Percentiles rank a stretch among this genome's conserved stretches.
Evolutionary conservation across 257 asterid species (phyloP).

Genomic region (Thymus mandschuricus): DNA sequence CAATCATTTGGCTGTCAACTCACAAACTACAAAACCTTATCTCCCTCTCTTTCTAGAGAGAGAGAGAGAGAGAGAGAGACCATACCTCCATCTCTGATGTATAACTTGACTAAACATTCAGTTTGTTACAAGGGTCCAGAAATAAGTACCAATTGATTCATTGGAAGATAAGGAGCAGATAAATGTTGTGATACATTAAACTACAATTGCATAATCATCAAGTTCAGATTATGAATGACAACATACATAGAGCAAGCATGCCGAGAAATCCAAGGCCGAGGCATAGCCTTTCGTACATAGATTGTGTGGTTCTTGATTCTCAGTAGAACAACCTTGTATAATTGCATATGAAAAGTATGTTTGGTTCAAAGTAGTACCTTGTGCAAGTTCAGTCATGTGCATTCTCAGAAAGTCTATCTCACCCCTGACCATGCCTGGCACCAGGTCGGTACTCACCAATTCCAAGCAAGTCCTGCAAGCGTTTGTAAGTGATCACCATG

Average conservation of each 20-base stretch:
- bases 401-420: slow-evolving; percentile 3
- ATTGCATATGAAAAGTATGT: slow-evolving; percentile 7
- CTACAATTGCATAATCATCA: slow-evolving; percentile 29
- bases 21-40: no score
- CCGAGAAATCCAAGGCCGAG: not conserved
- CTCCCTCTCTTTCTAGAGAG: no score
- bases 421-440: slow-evolving; percentile 47
- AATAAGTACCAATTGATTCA: no score
- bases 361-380: slow-evolving; percentile 21
- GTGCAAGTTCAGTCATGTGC: slow-evolving; percentile 1
- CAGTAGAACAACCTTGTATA: not conserved
- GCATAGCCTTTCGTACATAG: not conserved
- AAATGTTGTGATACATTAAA: slow-evolving; percentile 21
- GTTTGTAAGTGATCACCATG: slow-evolving; percentile 19
- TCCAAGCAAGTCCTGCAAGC: slow-evolving; percentile 92
- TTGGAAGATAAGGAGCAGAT: not conserved
- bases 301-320: not conserved
- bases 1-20: no score
- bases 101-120: no score
- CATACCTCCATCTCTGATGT: no score
- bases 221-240: slow-evolving; percentile 1
- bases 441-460: slow-evolving; percentile 92
- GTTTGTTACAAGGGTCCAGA: no score
- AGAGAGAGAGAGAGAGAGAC: no score
- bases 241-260: slow-evolving; percentile 21